phyloP scores from a whole-genome alignment of 1,284 basidiomycete genomes.

The Cryptococcus sp. region DNA sequence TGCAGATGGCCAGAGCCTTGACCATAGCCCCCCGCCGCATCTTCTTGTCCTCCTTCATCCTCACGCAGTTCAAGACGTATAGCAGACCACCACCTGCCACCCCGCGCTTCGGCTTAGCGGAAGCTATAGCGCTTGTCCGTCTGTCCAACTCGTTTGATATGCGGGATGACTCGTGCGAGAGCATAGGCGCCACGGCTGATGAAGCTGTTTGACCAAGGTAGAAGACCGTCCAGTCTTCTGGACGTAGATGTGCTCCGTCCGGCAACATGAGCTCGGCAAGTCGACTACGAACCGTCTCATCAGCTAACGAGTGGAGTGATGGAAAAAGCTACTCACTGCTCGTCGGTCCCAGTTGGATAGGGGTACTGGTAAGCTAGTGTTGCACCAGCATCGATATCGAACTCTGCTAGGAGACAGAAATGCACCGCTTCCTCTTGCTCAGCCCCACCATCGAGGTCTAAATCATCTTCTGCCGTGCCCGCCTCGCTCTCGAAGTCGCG shows the following conservation, averaged over 20 bases:
- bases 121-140: conserved; percentile 24
- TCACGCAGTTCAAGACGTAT: conserved; percentile 92
- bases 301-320: background rate
- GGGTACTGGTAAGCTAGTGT: conserved; percentile 92
- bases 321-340: conserved; percentile 74
- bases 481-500: conserved; percentile 26
- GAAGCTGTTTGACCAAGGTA: conserved; percentile 90
- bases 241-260: conserved; percentile 90
- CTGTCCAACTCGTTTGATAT: conserved; percentile 26
- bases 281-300: conserved; percentile 68
- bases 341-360: conserved; percentile 84
- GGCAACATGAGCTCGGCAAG: conserved; percentile 98
- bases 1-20: conserved; percentile 94
- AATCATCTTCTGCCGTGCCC: conserved; percentile 5
- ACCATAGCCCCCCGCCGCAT: conserved; percentile 90
- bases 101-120: conserved; percentile 36
- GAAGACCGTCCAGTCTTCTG: conserved; percentile 98
- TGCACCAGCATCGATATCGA: conserved; percentile 90
- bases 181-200: conserved; percentile 79
- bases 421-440: conserved; percentile 69
- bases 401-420: conserved; percentile 90
- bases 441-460: background rate
- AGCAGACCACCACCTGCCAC: conserved; percentile 62
- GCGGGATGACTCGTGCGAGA: conserved; percentile 54
- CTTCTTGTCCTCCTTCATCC: conserved; percentile 89